Evolutionary conservation across 192 early-diverging fungal species (phyloP).

Genomic region (Dimargaris xerosporica): DNA sequence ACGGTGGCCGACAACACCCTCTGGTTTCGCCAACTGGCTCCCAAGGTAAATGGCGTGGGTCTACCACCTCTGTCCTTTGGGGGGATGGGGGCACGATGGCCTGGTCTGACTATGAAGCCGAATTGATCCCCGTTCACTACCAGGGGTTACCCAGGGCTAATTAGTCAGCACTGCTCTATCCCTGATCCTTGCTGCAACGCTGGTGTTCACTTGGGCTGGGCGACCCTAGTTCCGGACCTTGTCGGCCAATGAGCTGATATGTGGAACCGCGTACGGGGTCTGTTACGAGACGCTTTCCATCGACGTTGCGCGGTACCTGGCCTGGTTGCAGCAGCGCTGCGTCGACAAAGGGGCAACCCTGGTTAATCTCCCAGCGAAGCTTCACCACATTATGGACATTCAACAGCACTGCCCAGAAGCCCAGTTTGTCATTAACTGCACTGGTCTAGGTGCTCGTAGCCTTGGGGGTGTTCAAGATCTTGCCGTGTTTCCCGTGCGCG

Average conservation of each 20-base stretch:
- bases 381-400: slow-evolving; percentile 17
- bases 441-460: slow-evolving; percentile 46
- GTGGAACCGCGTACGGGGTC: slow-evolving; percentile 13
- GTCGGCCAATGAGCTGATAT: slow-evolving; percentile 12
- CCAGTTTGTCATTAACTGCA: slow-evolving; percentile 59
- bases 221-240: slow-evolving; percentile 3
- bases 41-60: neutral
- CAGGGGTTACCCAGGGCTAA: slow-evolving; percentile 14
- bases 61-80: neutral
- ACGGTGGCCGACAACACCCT: neutral
- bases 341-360: slow-evolving; percentile 13
- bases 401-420: neutral
- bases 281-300: slow-evolving; percentile 22
- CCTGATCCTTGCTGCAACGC: neutral
- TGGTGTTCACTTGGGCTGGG: neutral
- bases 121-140: slow-evolving; percentile 7
- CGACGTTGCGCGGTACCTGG: slow-evolving; percentile 22
- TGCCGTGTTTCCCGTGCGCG: slow-evolving; percentile 57
- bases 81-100: neutral
- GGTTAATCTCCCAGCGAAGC: neutral
- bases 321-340: slow-evolving; percentile 16
- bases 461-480: slow-evolving; percentile 59
- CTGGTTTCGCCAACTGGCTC: slow-evolving; percentile 4
- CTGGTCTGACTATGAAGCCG: slow-evolving; percentile 13
- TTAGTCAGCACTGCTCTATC: slow-evolving; percentile 7